Conservation (phyloP, 1,139 yeast genomes). For the Pichia sp. region DNA sequence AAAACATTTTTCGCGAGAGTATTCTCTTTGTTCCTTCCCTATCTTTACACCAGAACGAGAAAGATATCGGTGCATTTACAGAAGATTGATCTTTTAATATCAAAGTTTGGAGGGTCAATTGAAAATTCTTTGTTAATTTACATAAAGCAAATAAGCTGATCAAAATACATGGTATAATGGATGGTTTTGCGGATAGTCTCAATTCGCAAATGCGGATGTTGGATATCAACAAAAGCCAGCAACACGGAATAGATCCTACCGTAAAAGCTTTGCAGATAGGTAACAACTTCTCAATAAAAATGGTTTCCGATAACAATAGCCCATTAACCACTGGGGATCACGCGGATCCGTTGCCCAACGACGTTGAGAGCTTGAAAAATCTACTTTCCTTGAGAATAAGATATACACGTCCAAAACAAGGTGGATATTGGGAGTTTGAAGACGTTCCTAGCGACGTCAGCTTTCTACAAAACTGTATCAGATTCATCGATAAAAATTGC, state of each 20-base stretch:
- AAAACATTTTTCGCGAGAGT: not conserved
- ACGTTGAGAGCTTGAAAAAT: slow-evolving; percentile 8
- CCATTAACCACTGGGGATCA: too few relatives aligned
- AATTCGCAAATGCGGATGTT: slow-evolving; percentile 10
- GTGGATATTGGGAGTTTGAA: slow-evolving; percentile 17
- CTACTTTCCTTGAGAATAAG: slow-evolving; percentile 15
- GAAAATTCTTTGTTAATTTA: too few relatives aligned
- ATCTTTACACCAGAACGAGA: too few relatives aligned
- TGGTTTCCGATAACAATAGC: too few relatives aligned
- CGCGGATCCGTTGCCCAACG: too few relatives aligned
- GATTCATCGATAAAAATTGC: slow-evolving; percentile 13
- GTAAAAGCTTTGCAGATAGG: slow-evolving; percentile 3
- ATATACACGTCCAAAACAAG: slow-evolving; percentile 16
- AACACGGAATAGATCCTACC: not conserved
- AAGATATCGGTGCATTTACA: too few relatives aligned
- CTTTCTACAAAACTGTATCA: slow-evolving; percentile 10
- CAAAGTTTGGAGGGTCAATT: too few relatives aligned
- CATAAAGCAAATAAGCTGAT: too few relatives aligned
- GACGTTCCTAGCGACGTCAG: slow-evolving; percentile 10
- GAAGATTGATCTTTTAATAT: too few relatives aligned
- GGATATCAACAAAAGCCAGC: not conserved
- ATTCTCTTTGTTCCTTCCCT: too few relatives aligned
- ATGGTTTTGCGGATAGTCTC: slow-evolving; percentile 8
- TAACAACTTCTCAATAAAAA: slow-evolving; percentile 4
- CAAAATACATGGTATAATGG: not conserved